Base-by-base conservation (phyloP, 1,284 basidiomycete species). In the Fomitopsis betulina region DNA sequence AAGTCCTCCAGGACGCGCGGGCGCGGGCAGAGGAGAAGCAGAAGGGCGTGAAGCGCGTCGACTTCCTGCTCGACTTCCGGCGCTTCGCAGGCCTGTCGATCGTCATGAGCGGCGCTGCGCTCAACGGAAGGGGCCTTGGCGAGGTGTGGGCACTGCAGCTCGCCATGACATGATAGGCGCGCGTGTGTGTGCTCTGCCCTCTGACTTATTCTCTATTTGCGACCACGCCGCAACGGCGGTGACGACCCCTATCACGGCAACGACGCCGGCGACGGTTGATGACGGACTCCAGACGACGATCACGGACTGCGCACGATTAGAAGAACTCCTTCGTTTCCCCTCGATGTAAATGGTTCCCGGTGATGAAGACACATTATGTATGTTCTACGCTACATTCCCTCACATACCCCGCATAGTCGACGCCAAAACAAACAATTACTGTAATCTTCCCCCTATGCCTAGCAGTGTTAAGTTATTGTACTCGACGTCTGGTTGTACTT, bases 41-140 rank as follows among this genome's bases (percentile, higher is more conserved):
- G 8, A 65, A 67, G 60, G 54, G 55, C 45, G 53, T 67, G 52
- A 65, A 65, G 60, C 65, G 67, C 53, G 63, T 68, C 57, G 67
- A 68, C 63, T 68, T 65, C 54, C 61, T 68, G 21, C 54, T 62
- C 61, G 58, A 62, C 13, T 39, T 55, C 55, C 57, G 55, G 27
- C 40, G 58, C 30, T 67, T 67, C 61, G 52, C 55, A 39, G 66
- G 66, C 9, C 62, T 67, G 43, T 60, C 66, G 33, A 47, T 60
- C 37, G 64, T 65, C 23, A 59, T 60, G 23, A 61, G 60, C 45
- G 64, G 64, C 17, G 53, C 62, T 35, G 56, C 60, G 45, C 56
- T 63, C 25, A 62, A 62, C 60, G 62, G 63, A 21, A 61, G 63
- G 43, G 63, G 58, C 38, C 62, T 62, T 21, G 66, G 66, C 43